Conservation (phyloP, 2,329 filamentous ascomycete species). For the Ophiosphaerella narmari region DNA sequence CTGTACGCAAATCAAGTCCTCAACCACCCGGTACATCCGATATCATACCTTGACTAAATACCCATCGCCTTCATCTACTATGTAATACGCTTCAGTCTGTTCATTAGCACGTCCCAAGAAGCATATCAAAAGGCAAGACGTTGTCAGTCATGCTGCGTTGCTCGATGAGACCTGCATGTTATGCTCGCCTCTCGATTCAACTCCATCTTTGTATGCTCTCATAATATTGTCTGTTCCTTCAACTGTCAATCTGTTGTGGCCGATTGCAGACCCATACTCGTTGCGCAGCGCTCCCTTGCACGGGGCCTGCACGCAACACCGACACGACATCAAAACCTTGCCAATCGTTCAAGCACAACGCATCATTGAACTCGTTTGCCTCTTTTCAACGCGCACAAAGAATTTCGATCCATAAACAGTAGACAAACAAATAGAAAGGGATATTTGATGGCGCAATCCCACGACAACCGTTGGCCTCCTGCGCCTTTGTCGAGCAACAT, state of each 20-base stretch:
- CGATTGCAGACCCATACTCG: not conserved
- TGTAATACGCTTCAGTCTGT: too few relatives aligned
- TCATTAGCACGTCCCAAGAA: too few relatives aligned
- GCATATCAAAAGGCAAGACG: too few relatives aligned
- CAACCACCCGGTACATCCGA: too few relatives aligned
- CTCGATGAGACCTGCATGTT: too few relatives aligned
- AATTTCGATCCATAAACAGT: conserved; percentile 9
- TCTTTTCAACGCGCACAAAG: conserved; percentile 21
- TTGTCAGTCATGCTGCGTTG: too few relatives aligned
- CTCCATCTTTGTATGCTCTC: too few relatives aligned
- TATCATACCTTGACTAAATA: too few relatives aligned
- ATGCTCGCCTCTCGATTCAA: too few relatives aligned
- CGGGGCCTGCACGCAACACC: not conserved
- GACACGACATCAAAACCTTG: conserved; percentile 6
- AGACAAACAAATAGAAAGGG: conserved; percentile 14
- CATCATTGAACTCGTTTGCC: not conserved
- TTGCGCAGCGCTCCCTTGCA: conserved; percentile 8
- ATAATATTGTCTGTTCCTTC: too few relatives aligned
- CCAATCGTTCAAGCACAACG: conserved; percentile 2
- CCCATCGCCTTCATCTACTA: too few relatives aligned
- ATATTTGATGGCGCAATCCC: conserved; percentile 22
- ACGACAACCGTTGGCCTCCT: conserved; percentile 20
- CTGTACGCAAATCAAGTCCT: too few relatives aligned
- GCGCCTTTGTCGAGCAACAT: conserved; percentile 21
- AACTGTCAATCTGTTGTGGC: not conserved